phyloP scores from a whole-genome alignment of 148 eudicot species.

The Drosera capensis region DNA sequence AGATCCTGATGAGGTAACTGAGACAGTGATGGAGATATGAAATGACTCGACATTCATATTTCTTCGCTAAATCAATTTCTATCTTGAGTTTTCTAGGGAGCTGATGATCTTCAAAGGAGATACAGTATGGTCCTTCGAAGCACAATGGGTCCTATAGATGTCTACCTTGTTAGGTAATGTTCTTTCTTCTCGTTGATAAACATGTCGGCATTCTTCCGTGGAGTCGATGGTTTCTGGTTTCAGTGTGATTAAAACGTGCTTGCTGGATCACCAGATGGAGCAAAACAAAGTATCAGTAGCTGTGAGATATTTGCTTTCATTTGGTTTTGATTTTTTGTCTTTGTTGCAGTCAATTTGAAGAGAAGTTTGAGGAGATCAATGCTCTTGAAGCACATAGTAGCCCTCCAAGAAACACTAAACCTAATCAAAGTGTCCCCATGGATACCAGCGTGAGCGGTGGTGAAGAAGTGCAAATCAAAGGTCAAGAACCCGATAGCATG shows the following conservation, averaged over 20 bases:
- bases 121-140: conserved; percentile 89
- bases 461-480: conserved; percentile 27
- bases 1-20: conserved; percentile 29
- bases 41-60: neutral
- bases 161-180: conserved; percentile 84
- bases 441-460: conserved; percentile 17
- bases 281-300: neutral
- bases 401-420: conserved; percentile 31
- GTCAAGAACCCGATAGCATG: conserved; percentile 23
- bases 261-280: neutral
- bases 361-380: conserved; percentile 78
- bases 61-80: neutral
- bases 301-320: neutral
- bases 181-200: neutral
- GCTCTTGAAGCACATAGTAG: conserved; percentile 38
- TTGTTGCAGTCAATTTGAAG: conserved; percentile 80
- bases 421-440: conserved; percentile 16
- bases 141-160: conserved; percentile 98
- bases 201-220: neutral
- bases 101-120: conserved; percentile 85
- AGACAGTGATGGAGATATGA: neutral
- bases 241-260: neutral
- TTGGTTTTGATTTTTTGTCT: conserved; percentile 1
- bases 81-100: conserved; percentile 31
- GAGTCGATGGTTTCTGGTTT: neutral